Conservation (phyloP, 805 yeast genomes). For the Yarrowia sp. region DNA sequence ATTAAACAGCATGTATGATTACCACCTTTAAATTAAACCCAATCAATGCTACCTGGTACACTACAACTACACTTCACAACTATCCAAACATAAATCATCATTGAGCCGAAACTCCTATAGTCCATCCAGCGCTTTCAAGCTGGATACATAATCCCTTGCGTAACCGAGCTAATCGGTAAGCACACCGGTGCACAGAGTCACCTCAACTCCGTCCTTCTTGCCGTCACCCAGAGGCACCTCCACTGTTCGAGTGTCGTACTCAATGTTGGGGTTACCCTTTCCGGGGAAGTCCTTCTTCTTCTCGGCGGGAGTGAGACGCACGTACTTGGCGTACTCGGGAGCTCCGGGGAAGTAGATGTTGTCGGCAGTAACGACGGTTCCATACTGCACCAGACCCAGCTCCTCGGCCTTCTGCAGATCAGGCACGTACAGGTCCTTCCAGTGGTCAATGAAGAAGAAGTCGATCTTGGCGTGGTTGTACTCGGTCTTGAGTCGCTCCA, state of each 20-base stretch:
- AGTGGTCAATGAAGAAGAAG: constrained; percentile 28
- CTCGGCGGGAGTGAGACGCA: constrained; percentile 13
- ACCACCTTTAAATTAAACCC: no score
- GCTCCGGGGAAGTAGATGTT: constrained; percentile 21
- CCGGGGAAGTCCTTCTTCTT: constrained; percentile 10
- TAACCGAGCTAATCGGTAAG: constrained; percentile 21
- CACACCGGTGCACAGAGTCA: constrained; percentile 17
- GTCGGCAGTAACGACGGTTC: constrained; percentile 27
- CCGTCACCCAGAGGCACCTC: constrained; percentile 10
- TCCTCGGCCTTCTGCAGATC: constrained; percentile 28
- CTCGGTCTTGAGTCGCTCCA: constrained; percentile 22
- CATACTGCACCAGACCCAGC: constrained; percentile 27
- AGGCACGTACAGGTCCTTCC: constrained; percentile 28
- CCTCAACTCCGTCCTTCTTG: constrained; percentile 23
- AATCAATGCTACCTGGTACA: no score
- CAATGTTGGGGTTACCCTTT: constrained; percentile 24
- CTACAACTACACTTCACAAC: neutral
- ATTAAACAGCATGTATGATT: no score
- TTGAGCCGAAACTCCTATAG: neutral
- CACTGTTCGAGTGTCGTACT: constrained; percentile 18
- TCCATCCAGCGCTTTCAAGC: neutral
- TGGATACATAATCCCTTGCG: constrained; percentile 11
- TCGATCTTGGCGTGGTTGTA: constrained; percentile 26
- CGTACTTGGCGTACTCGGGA: constrained; percentile 24
- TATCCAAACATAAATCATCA: neutral